Base-by-base conservation (phyloP, 1,139 yeast species). In the Taphrina communis region DNA sequence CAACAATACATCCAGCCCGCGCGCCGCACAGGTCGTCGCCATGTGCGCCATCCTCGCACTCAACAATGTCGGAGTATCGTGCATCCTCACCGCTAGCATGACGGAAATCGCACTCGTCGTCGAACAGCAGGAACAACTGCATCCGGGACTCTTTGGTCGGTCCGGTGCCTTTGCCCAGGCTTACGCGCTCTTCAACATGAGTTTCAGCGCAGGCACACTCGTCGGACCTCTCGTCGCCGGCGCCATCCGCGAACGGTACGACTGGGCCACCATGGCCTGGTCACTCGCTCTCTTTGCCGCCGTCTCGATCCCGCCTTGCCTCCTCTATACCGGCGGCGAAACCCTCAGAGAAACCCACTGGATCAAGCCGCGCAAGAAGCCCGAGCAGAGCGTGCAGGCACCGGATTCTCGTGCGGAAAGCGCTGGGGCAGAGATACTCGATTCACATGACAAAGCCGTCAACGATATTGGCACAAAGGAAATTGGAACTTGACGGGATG, bases 161-260 rank as follows among this genome's bases (percentile, higher is more conserved):
- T 77, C 78, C 6, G 76, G 76, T 57, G 80, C 80, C 3, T 75
- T 73, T 53, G 80, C 79, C 6, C 79, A 78, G 62, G 79, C 77
- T 0, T 79, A 77, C 65, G 80, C 79, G 1, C 71, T 77, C n/a
- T 77, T 77, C 72, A 79, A 79, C 59, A 75, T 78, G 17, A 78
- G 77, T 3, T 78, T 72, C 63, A 74, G 80, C 0, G 58, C 78
- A 1, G 81, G 81, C 1, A 70, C 75, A 4, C 70, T 79, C 35
- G 71, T 77, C 62, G 81, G 80, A 1, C 80, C 81, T 2, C 74
- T 78, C 25, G 75, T 74, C 53, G 74, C 78, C 7, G 80, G 79
- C 5, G 51, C 61, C 31, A 44, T 67, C 31, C 67, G 70, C 9
- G 62, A 60, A 5, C 42, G 31, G 14, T 52, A n/a, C 19, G 58